Conservation (phyloP, 2,329 filamentous ascomycete species). For the Cercospora sp. region DNA sequence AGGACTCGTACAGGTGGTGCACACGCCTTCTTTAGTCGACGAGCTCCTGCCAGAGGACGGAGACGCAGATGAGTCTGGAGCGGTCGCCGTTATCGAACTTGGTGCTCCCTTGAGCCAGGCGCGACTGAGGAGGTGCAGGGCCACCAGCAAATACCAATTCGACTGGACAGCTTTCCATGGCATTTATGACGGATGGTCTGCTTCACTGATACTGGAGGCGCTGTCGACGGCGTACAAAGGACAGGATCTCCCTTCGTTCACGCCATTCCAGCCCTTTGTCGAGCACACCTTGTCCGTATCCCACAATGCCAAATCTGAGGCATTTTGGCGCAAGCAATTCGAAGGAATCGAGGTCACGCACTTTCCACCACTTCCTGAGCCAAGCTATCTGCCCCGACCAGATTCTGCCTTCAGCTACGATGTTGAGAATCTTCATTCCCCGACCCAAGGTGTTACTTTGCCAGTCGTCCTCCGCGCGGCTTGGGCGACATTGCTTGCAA, state of each 20-base stretch:
- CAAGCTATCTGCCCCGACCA: conserved; percentile 27
- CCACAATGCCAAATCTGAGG: background rate
- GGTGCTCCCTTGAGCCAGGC: background rate
- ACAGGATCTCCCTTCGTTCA: background rate
- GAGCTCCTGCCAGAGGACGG: background rate
- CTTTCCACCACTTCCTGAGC: conserved; percentile 38
- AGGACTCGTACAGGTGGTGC: conserved; percentile 26
- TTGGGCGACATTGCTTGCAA: background rate
- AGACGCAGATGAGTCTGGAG: background rate
- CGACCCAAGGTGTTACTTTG: conserved; percentile 10
- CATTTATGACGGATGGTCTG: conserved; percentile 45
- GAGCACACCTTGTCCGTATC: background rate
- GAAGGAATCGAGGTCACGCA: conserved; percentile 36
- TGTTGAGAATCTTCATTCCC: conserved; percentile 12
- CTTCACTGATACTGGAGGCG: conserved; percentile 40
- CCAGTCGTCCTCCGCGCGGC: conserved; percentile 11
- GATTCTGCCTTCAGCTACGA: conserved; percentile 33
- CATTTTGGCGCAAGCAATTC: conserved; percentile 21
- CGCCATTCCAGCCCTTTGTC: conserved; percentile 11
- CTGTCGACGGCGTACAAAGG: conserved; percentile 21
- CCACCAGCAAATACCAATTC: background rate
- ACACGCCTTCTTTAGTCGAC: background rate
- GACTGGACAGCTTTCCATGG: conserved; percentile 39
- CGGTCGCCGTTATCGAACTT: background rate
- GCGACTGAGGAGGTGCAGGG: background rate